Evolutionary conservation across 345 rosid species (phyloP).

Genomic region (Hirschfeldia incana): DNA sequence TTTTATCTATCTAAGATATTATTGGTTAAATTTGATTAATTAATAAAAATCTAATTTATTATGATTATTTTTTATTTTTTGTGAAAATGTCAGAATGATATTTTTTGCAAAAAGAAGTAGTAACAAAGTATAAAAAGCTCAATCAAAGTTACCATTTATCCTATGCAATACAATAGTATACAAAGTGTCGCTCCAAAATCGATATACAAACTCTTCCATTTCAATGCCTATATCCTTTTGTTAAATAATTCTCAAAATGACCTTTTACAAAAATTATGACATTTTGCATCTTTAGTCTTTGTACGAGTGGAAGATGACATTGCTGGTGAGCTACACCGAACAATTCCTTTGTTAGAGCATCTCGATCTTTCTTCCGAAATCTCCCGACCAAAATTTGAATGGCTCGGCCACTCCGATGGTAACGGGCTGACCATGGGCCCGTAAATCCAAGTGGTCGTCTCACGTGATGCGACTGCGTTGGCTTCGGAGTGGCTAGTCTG

Average conservation of each 20-base stretch:
- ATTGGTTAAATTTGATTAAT: no score
- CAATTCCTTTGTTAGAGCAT: neutral
- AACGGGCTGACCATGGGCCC: slow-evolving; percentile 37
- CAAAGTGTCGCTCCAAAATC: neutral
- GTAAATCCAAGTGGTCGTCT: slow-evolving; percentile 52
- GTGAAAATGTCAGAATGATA: neutral
- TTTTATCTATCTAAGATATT: no score
- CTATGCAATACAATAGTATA: neutral
- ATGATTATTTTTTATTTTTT: no score
- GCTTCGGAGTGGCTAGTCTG: slow-evolving; percentile 57
- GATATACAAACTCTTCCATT: slow-evolving; percentile 1
- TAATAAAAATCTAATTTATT: no score
- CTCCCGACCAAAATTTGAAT: neutral
- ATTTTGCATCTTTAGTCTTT: slow-evolving; percentile 25
- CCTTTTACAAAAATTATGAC: neutral
- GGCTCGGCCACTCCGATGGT: slow-evolving; percentile 36
- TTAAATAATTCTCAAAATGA: neutral
- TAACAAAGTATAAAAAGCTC: neutral
- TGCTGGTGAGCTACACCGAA: slow-evolving; percentile 37
- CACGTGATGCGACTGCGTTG: slow-evolving; percentile 24
- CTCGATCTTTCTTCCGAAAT: slow-evolving; percentile 17
- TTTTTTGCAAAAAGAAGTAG: neutral
- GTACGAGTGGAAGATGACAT: slow-evolving; percentile 39
- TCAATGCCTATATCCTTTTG: neutral
- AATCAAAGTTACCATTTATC: neutral